Conservation (phyloP, 176 grass and related monocot genomes). For the Oryza longistaminata region DNA sequence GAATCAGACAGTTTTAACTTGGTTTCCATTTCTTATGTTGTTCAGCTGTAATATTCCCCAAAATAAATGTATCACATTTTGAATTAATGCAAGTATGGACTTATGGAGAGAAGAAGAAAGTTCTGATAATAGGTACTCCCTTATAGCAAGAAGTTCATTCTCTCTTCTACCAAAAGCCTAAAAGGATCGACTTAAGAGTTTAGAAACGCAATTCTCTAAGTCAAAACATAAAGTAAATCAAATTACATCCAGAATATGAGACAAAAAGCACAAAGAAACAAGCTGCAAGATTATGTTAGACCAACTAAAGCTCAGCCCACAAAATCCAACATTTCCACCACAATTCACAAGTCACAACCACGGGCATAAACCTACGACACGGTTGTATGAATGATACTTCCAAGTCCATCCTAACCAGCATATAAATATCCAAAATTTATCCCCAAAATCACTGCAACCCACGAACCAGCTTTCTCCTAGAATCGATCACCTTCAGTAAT, state of each 20-base stretch:
- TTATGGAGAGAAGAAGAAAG: conserved; percentile 3
- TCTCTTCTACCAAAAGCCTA: neutral
- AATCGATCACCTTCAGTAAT: neutral
- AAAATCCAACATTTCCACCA: conserved; percentile 23
- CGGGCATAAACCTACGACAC: neutral
- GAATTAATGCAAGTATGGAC: neutral
- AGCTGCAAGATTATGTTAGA: neutral
- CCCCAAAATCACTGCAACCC: neutral
- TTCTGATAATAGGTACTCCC: neutral
- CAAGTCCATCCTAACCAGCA: conserved; percentile 1
- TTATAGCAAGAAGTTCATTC: neutral
- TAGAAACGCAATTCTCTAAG: neutral
- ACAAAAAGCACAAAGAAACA: neutral
- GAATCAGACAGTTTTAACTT: neutral
- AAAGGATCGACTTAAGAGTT: neutral
- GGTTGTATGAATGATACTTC: neutral
- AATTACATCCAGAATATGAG: neutral
- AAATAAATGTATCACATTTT: neutral
- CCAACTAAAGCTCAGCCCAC: neutral
- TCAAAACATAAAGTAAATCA: neutral
- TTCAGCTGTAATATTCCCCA: neutral
- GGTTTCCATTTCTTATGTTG: conserved; percentile 28
- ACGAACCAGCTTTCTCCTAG: neutral
- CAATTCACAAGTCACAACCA: conserved; percentile 26
- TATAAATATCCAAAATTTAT: neutral